These are phyloP conservation scores for Ophiostoma sp. DNA, from an alignment of 2,329 filamentous ascomycete species.

Conservation along the genomic window DNA sequence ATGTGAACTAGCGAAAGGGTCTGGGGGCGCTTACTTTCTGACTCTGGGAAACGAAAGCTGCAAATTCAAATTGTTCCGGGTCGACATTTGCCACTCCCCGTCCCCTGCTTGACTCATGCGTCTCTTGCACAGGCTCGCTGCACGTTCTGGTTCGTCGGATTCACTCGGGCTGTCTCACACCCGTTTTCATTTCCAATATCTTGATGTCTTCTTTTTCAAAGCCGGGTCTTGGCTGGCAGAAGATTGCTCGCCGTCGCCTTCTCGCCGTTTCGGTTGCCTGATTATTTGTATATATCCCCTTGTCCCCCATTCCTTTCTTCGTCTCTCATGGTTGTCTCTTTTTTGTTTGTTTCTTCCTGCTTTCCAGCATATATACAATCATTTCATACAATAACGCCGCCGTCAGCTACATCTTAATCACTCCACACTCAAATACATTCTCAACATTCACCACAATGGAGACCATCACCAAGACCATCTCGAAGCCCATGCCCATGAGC, in stretches of 20 bases:
- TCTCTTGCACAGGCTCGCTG: not conserved
- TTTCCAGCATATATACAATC: not conserved
- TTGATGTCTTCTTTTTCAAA: not conserved
- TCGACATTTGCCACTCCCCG: not conserved
- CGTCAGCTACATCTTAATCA: not conserved
- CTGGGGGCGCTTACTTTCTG: not conserved
- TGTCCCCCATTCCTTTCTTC: not conserved
- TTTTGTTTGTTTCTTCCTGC: not conserved
- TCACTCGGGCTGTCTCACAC: not conserved
- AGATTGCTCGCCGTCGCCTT: not conserved
- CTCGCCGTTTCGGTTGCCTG: not conserved
- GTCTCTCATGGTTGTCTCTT: not conserved
- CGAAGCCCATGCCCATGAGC: conserved; percentile 27
- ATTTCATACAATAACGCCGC: not conserved
- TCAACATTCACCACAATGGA: conserved; percentile 10
- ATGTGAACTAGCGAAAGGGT: not conserved
- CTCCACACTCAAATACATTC: not conserved
- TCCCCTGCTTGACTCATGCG: not conserved
- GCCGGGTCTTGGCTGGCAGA: not conserved
- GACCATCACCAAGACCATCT: not conserved
- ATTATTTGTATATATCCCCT: not conserved
- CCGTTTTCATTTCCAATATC: not conserved
- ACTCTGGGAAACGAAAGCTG: not conserved
- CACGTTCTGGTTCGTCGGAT: not conserved
- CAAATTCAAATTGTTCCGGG: no score